Percentiles rank a stretch among this genome's conserved stretches.
phyloP scores from a whole-genome alignment of 1,139 yeast genomes.

The Yamadazyma triangularis region DNA sequence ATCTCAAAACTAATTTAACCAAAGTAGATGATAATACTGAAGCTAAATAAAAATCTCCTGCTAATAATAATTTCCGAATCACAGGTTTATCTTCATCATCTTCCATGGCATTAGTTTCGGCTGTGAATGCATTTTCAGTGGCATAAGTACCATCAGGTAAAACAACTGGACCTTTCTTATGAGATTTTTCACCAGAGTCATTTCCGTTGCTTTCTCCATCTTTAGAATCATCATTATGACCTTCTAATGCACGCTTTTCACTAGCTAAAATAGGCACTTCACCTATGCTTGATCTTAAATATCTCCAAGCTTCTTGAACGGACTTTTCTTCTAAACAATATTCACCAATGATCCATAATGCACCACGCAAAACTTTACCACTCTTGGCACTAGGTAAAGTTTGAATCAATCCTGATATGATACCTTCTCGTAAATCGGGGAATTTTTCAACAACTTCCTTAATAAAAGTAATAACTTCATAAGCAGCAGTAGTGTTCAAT shows the following conservation, averaged over 20 bases:
- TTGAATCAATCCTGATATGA: constrained; percentile 58
- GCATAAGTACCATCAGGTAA: constrained; percentile 99
- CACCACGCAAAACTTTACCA: constrained; percentile 90
- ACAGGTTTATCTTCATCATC: constrained; percentile 55
- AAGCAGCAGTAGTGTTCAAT: constrained; percentile 79
- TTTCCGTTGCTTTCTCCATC: constrained; percentile 29
- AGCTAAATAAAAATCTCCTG: constrained; percentile 88
- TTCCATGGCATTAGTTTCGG: constrained; percentile 26
- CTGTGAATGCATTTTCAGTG: constrained; percentile 81
- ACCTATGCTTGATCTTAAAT: constrained; percentile 78
- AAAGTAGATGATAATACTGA: constrained; percentile 86
- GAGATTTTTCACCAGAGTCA: constrained; percentile 16
- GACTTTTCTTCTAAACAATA: constrained; percentile 70
- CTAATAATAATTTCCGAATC: constrained; percentile 73
- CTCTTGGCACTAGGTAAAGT: constrained; percentile 69
- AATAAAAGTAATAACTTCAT: constrained; percentile 82
- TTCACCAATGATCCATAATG: constrained; percentile 95
- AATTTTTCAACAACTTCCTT: constrained; percentile 93
- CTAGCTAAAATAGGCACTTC: constrained; percentile 85
- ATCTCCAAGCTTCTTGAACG: constrained; percentile 83
- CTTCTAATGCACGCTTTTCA: constrained; percentile 51
- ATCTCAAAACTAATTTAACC: constrained; percentile 81
- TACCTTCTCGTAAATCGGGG: constrained; percentile 71
- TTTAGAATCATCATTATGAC: constrained; percentile 23
- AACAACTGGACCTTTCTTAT: constrained; percentile 67